Conservation (phyloP, 2,329 filamentous ascomycete species). For the Venturia carpophila region DNA sequence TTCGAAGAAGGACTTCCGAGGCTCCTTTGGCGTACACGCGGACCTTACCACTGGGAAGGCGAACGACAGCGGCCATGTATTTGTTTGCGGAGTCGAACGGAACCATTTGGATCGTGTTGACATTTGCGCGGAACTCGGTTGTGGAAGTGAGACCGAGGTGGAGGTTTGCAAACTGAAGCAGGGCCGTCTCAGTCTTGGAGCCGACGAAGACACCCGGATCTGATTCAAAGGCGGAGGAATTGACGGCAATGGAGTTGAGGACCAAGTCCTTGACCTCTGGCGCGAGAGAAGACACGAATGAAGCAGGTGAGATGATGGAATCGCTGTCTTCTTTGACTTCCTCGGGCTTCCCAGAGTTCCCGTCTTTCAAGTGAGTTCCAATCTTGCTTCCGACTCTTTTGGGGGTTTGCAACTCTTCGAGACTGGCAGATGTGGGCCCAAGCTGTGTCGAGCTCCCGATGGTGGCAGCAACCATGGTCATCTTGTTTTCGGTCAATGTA, state of each 20-base stretch:
- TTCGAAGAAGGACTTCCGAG: slow-evolving; percentile 42
- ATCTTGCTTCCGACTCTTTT: slow-evolving; percentile 6
- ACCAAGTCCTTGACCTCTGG: slow-evolving; percentile 14
- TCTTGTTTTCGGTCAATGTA: slow-evolving; percentile 66
- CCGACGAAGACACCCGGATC: slow-evolving; percentile 61
- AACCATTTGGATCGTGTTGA: slow-evolving; percentile 48
- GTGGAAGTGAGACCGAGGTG: slow-evolving; percentile 57
- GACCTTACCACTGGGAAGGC: slow-evolving; percentile 47
- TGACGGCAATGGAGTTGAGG: slow-evolving; percentile 45
- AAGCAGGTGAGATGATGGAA: background rate
- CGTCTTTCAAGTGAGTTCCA: background rate
- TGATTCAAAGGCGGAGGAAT: slow-evolving; percentile 62
- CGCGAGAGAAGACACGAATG: background rate
- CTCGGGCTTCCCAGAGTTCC: background rate
- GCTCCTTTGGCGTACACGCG: slow-evolving; percentile 49
- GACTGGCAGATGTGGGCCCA: background rate
- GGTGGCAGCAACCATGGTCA: slow-evolving; percentile 68
- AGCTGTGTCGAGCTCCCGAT: slow-evolving; percentile 29
- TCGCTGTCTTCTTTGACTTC: background rate
- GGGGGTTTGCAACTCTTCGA: background rate
- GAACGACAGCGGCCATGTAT: slow-evolving; percentile 61
- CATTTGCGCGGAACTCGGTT: slow-evolving; percentile 54
- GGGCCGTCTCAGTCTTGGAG: slow-evolving; percentile 69
- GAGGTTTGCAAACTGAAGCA: slow-evolving; percentile 60
- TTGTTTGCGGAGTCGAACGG: slow-evolving; percentile 59